Base-by-base conservation (phyloP, 139 green algal species). In the Coelastrella sp. region DNA sequence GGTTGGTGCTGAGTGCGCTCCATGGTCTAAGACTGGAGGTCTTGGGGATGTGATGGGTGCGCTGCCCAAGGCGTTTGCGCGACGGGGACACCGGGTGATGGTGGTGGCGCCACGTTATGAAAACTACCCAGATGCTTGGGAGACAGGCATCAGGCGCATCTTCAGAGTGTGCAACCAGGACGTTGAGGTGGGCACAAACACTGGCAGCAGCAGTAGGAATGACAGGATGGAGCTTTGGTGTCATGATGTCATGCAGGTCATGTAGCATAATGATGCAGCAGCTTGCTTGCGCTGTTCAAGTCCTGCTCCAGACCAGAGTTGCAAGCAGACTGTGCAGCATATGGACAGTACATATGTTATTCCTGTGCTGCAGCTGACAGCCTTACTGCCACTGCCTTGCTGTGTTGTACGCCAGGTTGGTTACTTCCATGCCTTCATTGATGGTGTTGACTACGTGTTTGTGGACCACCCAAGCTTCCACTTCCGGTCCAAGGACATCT, bases 11-110 rank as follows among this genome's bases (percentile, higher is more conserved):
- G 98, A 99, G 93, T 99, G 96, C 65, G 98, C 98, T 9, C 98
- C 98, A 7, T 99, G 97, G 96, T 98, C 96, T 27, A 99, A 99
- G 88, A 99, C 98, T 87, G 98, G 98, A 72, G 98, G 98, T 11
- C 94, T 99, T 63, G 98, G 98, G 17, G 98, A 99, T 78, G 98
- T 99, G 76, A 98, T 99, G 93, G 94, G 94, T 4, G 96, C 98
- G 22, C 95, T 99, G 76, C 98, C 98, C 22, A 98, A 98, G 92
- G 95, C 96, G 7, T 92, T 99, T 81, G 93, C 93, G 11, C 72
- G 89, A 12, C 90, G 96, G 7, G 97, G 97, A 0, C 97, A 99
- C 92, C 93, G 97, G 8, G 95, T 99, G 8, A 99, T 99, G 97
- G 94, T 95, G 57, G 94, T 99, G 9, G 94, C 90, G 0, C 97